Evolutionary conservation across 345 rosid genomes (phyloP).

Genomic region (Pistacia vera): DNA sequence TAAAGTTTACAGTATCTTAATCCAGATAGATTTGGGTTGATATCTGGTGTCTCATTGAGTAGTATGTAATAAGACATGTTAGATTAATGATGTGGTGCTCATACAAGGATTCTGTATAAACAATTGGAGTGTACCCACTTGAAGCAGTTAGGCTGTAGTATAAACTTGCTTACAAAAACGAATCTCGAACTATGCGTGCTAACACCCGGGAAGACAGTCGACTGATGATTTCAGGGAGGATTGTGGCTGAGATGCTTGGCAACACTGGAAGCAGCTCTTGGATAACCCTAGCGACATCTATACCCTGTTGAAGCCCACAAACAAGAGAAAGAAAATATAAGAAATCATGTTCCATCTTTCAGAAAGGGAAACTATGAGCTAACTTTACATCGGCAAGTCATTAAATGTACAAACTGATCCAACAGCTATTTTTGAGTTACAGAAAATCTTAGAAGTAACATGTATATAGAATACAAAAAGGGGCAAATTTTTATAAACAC

Average conservation of each 20-base stretch:
- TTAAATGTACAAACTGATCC: background rate
- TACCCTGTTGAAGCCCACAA: slow-evolving; percentile 36
- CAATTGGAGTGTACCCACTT: slow-evolving; percentile 11
- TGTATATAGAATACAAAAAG: background rate
- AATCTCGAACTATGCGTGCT: slow-evolving; percentile 75
- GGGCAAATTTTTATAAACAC: background rate
- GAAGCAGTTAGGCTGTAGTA: background rate
- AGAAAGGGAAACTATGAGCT: background rate
- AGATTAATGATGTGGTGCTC: background rate
- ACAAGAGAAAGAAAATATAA: background rate
- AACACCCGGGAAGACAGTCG: slow-evolving; percentile 77
- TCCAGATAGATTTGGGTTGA: background rate
- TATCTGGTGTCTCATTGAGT: background rate
- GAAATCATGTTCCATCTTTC: background rate
- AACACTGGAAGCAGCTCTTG: slow-evolving; percentile 77
- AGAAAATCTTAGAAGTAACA: background rate
- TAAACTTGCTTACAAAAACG: slow-evolving; percentile 47
- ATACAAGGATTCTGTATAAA: background rate
- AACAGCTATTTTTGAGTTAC: background rate
- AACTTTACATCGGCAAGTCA: background rate
- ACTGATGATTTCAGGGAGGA: slow-evolving; percentile 73
- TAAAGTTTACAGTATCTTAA: background rate
- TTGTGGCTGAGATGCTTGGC: slow-evolving; percentile 74
- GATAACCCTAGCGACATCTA: slow-evolving; percentile 52
- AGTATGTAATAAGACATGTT: background rate